Evolutionary conservation across 2,329 filamentous ascomycete species (phyloP), one percentile per base, ranked within the genome.

Genomic region (Fusarium caatingaense): DNA sequence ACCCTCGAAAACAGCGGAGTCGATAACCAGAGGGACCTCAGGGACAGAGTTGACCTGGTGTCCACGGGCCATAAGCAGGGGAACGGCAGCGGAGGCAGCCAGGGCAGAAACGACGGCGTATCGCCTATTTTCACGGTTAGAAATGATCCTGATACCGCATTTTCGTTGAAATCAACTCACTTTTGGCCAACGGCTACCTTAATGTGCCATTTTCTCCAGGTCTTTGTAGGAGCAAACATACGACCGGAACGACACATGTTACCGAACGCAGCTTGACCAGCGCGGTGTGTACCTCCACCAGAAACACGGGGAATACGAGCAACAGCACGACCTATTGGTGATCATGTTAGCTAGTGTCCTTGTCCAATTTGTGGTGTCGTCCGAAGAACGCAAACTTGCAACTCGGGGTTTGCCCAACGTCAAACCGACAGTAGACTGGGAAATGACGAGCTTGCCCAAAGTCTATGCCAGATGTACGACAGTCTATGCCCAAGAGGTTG

Each of bases 191-290:
- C n/a, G n/a, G n/a, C n/a, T 23, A 23, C 23, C 23, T 23, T 23
- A 5, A 23, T 27, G 25, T 99, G 96, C 97, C 96, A 99, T 89
- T 97, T 98, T 85, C 96, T 91, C 97, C 96, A 99, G 88, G 97
- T 92, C 92, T 99, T 99, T 87, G 96, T 99, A 77, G 96, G 96
- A 78, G 96, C 96, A 88, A 99, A 99, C 96, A 99, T 99, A 88
- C 96, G 96, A 89, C 97, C 96, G 83, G 95, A 97, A 85, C 96
- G 94, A 89, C 96, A 99, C 94, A 95, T 94, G 93, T 99, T 99
- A 93, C 96, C 96, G 86, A 98, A 99, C 79, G 96, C 96, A 85
- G 96, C 96, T 89, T 99, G 96, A 89, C 96, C 96, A 82, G 96
- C 96, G 90, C 96, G 95, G 92, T 99, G 96, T 84, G 96, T 99